These are phyloP conservation scores for Lumnitzera littorea DNA, from an alignment of 345 rosid species.

Conservation along the genomic window DNA sequence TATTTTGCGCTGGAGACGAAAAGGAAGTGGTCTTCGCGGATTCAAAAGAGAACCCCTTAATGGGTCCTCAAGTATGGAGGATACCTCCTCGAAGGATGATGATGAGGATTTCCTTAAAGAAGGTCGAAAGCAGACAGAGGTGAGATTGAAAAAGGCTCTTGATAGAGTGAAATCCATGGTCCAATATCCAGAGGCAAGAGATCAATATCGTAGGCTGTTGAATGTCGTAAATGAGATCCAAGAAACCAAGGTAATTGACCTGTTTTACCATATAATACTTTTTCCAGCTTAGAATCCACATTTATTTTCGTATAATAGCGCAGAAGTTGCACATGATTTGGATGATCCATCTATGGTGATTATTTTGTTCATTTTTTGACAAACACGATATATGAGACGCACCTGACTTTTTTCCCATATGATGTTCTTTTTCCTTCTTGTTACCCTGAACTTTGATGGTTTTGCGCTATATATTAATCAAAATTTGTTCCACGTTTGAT, in stretches of 20 bases:
- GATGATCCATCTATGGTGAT: not conserved
- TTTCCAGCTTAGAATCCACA: not conserved
- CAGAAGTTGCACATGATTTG: not conserved
- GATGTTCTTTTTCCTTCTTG: no score
- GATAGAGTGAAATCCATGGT: conserved; percentile 90
- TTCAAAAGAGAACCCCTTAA: conserved; percentile 54
- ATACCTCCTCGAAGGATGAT: conserved; percentile 43
- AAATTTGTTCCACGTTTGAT: no score
- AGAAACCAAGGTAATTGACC: conserved; percentile 54
- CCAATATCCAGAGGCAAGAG: conserved; percentile 84
- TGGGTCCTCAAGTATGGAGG: conserved; percentile 31
- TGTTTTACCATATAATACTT: not conserved
- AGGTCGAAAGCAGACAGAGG: conserved; percentile 87
- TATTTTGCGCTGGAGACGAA: conserved; percentile 92
- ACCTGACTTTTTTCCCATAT: no score
- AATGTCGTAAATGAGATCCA: conserved; percentile 74
- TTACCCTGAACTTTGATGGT: no score
- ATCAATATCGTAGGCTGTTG: conserved; percentile 69
- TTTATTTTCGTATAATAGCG: not conserved
- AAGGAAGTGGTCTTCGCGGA: conserved; percentile 85
- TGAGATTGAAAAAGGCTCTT: conserved; percentile 70
- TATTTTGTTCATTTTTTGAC: not conserved
- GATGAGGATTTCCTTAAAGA: conserved; percentile 78
- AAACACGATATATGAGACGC: not conserved
- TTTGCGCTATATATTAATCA: no score